Evolutionary conservation across 352 stramenopile species (phyloP).

Genomic region (Phytophthora constricta): DNA sequence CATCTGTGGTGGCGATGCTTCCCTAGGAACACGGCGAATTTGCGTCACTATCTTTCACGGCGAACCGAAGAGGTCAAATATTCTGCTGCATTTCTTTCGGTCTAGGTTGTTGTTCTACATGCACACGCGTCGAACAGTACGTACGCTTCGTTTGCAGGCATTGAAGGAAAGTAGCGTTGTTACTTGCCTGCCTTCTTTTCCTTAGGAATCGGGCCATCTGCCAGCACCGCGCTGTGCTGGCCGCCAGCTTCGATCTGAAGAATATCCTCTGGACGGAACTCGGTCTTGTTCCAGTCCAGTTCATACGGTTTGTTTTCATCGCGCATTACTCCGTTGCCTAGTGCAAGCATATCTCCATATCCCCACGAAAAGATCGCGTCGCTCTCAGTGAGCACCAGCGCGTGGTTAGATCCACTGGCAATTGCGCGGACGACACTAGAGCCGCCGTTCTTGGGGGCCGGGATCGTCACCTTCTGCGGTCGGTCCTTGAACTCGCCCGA

Average conservation of each 20-base stretch:
- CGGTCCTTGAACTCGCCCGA: conserved; percentile 85
- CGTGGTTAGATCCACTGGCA: conserved; percentile 88
- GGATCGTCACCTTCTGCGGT: conserved; percentile 74
- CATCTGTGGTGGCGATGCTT: no score
- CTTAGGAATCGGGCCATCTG: conserved; percentile 23
- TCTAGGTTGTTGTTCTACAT: no score
- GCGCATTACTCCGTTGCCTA: conserved; percentile 86
- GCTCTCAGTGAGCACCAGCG: conserved; percentile 77
- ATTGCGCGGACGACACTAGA: conserved; percentile 53
- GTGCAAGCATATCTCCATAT: conserved; percentile 92
- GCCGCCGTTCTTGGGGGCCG: conserved; percentile 30
- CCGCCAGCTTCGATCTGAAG: conserved; percentile 86
- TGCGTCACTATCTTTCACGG: no score
- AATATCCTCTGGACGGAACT: conserved; percentile 66
- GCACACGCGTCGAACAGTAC: no score
- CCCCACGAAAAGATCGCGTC: conserved; percentile 91
- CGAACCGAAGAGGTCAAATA: no score
- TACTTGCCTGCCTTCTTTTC: conserved; percentile 21
- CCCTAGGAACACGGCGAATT: no score
- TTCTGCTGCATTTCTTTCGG: no score
- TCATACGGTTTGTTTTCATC: conserved; percentile 78
- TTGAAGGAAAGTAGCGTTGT: neutral
- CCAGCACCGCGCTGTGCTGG: conserved; percentile 88
- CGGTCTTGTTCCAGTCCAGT: conserved; percentile 77
- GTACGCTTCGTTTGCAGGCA: neutral